Percentiles rank a stretch among this genome's conserved stretches.
phyloP scores from a whole-genome alignment of 2,329 filamentous ascomycete species.

The Trichoderma atrobrunneum region DNA sequence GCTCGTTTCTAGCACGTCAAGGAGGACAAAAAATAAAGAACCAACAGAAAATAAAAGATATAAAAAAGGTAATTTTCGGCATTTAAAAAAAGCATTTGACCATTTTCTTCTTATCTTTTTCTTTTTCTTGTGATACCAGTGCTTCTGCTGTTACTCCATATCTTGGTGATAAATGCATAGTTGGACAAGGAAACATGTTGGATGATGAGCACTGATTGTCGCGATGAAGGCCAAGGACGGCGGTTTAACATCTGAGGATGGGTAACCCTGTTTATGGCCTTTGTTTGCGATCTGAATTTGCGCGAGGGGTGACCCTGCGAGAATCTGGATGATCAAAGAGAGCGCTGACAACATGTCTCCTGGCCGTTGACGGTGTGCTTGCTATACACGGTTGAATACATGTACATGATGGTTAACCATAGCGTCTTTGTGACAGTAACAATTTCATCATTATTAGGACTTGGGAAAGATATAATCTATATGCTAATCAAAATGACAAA shows the following conservation, averaged over 20 bases:
- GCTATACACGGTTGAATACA: background rate
- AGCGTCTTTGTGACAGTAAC: background rate
- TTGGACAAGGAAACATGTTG: conserved; percentile 36
- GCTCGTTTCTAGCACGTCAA: conserved; percentile 61
- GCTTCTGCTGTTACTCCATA: background rate
- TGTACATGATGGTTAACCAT: background rate
- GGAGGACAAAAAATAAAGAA: conserved; percentile 54
- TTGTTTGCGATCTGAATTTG: conserved; percentile 39
- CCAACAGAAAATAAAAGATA: conserved; percentile 5
- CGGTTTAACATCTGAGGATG: conserved; percentile 31
- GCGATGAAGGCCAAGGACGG: conserved; percentile 23
- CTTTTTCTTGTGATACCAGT: background rate
- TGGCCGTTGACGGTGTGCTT: background rate
- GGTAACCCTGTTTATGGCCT: conserved; percentile 37
- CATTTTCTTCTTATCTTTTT: background rate
- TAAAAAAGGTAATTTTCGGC: conserved; percentile 1
- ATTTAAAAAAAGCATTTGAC: background rate
- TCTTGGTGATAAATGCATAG: background rate
- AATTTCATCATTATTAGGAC: background rate
- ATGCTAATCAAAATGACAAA: background rate
- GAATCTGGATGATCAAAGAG: conserved; percentile 57
- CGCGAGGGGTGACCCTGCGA: conserved; percentile 23
- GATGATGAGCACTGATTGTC: conserved; percentile 47
- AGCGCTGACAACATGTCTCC: conserved; percentile 34
- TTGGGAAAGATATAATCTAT: background rate